These are phyloP conservation scores for Claviceps spartinae DNA, from an alignment of 2,329 filamentous ascomycete species.

Conservation along the genomic window DNA sequence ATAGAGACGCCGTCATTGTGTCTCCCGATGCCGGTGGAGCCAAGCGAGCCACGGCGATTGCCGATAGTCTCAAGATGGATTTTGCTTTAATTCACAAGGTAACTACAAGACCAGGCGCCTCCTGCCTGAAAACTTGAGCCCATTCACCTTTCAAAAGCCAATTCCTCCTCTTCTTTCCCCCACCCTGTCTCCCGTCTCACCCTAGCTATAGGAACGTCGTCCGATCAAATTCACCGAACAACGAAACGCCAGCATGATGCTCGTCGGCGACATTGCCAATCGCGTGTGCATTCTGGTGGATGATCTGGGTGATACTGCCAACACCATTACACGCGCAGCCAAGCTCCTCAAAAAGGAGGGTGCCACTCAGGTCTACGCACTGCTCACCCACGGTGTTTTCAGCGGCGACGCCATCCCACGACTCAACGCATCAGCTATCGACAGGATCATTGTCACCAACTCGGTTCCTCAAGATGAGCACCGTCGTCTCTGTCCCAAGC, in stretches of 20 bases:
- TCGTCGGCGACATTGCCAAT: constrained; percentile 73
- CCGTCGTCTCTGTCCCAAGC: constrained; percentile 63
- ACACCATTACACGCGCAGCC: constrained; percentile 90
- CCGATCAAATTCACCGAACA: constrained; percentile 78
- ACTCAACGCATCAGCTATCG: constrained; percentile 83
- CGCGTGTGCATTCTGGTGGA: constrained; percentile 84
- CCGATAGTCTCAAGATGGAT: constrained; percentile 82
- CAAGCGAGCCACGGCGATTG: constrained; percentile 90
- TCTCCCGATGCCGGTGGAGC: constrained; percentile 93
- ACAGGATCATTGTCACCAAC: constrained; percentile 92
- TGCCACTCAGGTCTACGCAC: constrained; percentile 77
- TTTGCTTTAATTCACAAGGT: constrained; percentile 98
- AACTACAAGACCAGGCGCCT: constrained; percentile 8
- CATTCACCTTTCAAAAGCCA: too few species aligned
- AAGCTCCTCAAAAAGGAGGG: constrained; percentile 96
- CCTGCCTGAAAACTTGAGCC: too few species aligned
- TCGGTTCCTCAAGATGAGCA: constrained; percentile 84
- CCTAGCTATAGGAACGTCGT: constrained; percentile 56
- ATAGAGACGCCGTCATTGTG: constrained; percentile 78
- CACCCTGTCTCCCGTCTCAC: constrained; percentile 14
- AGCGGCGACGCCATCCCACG: constrained; percentile 89
- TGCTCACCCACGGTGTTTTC: constrained; percentile 89
- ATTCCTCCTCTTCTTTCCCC: constrained; percentile 14
- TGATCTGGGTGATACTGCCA: constrained; percentile 88
- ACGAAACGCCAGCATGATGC: constrained; percentile 90